Evolutionary conservation across 1,139 yeast species (phyloP).

Genomic region (Magnusiomyces tetraspermus): DNA sequence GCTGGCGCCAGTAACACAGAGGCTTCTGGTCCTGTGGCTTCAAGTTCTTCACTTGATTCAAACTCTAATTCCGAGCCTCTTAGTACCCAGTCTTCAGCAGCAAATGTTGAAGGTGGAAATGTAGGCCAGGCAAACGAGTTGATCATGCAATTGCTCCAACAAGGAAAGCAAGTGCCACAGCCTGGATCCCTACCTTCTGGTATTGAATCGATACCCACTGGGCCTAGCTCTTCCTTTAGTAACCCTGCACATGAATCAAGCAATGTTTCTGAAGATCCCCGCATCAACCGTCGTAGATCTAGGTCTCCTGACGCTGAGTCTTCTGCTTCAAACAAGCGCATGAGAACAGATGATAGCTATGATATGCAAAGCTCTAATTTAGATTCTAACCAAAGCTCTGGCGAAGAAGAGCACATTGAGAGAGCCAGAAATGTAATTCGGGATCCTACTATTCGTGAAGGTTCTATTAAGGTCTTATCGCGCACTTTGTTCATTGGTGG

Average conservation of each 20-base stretch:
- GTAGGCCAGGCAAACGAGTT: background rate
- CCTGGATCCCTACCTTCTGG: constrained; percentile 1
- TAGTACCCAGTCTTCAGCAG: constrained; percentile 22
- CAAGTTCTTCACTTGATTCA: constrained; percentile 18
- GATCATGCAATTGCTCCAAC: constrained; percentile 11
- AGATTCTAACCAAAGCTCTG: background rate
- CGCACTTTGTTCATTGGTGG: constrained; percentile 94
- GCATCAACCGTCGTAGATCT: constrained; percentile 40
- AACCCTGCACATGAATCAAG: background rate
- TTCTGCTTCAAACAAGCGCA: constrained; percentile 23
- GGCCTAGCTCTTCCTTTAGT: constrained; percentile 1
- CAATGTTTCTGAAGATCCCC: background rate
- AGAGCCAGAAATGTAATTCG: constrained; percentile 54
- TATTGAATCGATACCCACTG: background rate
- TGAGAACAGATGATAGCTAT: constrained; percentile 29
- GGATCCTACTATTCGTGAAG: constrained; percentile 68
- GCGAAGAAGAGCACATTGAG: background rate
- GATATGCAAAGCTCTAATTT: background rate
- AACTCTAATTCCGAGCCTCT: constrained; percentile 16
- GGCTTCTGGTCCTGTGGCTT: background rate
- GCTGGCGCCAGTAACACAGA: background rate
- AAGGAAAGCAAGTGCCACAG: constrained; percentile 2
- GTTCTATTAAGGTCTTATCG: constrained; percentile 71
- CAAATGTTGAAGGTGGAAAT: constrained; percentile 13
- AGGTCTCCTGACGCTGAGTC: constrained; percentile 42